A percentile compares a stretch with the other conserved stretches of the same genome.
Evolutionary conservation across 352 stramenopile species (phyloP).

Genomic region (Pythium brachiatum): DNA sequence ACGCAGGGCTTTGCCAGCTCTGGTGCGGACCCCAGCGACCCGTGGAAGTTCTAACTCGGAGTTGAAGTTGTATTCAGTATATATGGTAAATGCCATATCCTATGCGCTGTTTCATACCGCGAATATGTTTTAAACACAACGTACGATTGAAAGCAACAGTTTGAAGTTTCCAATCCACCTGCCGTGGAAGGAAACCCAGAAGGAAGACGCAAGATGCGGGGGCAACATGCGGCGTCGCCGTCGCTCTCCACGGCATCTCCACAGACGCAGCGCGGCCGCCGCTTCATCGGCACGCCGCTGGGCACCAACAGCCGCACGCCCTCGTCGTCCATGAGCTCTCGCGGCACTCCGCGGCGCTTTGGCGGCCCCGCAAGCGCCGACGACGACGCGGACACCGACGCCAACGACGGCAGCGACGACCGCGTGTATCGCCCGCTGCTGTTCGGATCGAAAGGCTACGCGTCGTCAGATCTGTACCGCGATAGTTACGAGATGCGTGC

Average conservation of each 20-base stretch:
- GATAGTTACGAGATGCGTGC: slow-evolving; percentile 80
- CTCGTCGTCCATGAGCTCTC: slow-evolving; percentile 18
- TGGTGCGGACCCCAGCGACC: slow-evolving; percentile 1
- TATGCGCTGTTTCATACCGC: slow-evolving; percentile 8
- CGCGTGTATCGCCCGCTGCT: slow-evolving; percentile 76
- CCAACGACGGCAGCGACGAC: slow-evolving; percentile 33
- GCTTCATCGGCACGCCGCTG: not conserved
- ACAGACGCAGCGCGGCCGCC: slow-evolving; percentile 5
- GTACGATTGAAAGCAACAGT: not conserved
- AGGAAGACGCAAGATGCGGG: not conserved
- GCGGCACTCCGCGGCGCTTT: slow-evolving; percentile 18
- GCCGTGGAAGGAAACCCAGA: not conserved
- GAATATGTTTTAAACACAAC: not conserved
- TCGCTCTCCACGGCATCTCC: slow-evolving; percentile 11
- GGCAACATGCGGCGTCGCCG: slow-evolving; percentile 12
- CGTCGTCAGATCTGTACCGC: slow-evolving; percentile 75
- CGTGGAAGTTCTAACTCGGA: slow-evolving; percentile 24
- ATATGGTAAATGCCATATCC: not conserved
- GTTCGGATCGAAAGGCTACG: slow-evolving; percentile 78
- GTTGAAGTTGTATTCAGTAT: too few relatives aligned
- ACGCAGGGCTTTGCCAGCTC: not conserved
- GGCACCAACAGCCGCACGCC: slow-evolving; percentile 9
- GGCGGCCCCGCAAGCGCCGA: slow-evolving; percentile 8
- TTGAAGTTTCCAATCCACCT: slow-evolving; percentile 15
- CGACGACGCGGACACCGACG: slow-evolving; percentile 19